Evolutionary conservation across 768 basidiomycete genomes (phyloP), one percentile per base, ranked within the genome.

Genomic region (Candolleomyces aberdarensis): DNA sequence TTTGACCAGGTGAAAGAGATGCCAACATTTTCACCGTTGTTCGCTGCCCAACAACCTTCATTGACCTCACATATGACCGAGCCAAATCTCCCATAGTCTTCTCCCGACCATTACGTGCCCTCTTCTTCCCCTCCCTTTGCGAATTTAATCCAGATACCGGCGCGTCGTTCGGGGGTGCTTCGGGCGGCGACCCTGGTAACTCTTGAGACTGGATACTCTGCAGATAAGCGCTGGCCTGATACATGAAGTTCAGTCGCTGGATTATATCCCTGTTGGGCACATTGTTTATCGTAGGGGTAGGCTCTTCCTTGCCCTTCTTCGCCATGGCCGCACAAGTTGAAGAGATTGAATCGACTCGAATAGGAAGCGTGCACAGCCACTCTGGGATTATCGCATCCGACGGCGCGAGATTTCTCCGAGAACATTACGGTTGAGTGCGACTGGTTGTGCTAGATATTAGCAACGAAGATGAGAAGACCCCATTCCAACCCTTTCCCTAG

Each of bases 221-320:
- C 19, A 92, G 76, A 62, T 86, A 87, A 13, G 83, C 78, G 66
- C 88, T 87, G 40, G 91, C 89, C 73, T 94, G 93, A 68, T 91
- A 93, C 40, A 94, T 81, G 71, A 91, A 94, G 73, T 90, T 94
- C 62, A 94, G 81, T 31, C 92, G 82, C 71, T 94, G 92, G 20
- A 92, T 80, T 51, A 90, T 84, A 68, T 94, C 93, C 31, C 85
- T 78, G 70, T 92, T 91, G 11, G 79, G 66, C 36, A 89, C 79
- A 62, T 73, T 82, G 70, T 77, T 81, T 2, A 85, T 77, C 60
- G 82, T 89, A 5, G 86, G 86, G 3, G 36, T 22, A 9, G 67
- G 73, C 17, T 83, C 81, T 58, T 83, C 82, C 68, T 83, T 85
- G 62, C 75, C 74, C 65, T 87, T 88, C 75, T 91, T 92, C 19